Base-by-base conservation (phyloP, 2,329 filamentous ascomycete species). In the Gremmenia infestans region DNA sequence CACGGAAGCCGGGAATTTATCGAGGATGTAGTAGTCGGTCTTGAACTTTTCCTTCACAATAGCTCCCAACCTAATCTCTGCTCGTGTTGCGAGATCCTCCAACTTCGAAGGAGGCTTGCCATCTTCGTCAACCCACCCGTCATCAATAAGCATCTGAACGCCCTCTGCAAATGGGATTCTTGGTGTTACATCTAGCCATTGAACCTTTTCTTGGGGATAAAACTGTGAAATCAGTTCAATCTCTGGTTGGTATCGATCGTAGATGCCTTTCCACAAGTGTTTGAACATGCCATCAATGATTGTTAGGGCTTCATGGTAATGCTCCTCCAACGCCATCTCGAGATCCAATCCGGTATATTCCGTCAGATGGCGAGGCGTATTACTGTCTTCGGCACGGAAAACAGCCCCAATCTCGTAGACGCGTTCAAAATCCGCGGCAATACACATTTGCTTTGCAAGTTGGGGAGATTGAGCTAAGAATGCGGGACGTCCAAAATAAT, bases 361-460 rank as follows among this genome's bases (percentile, higher is more conserved):
- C 0, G 92, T 96, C 78, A 97, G 78, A 71, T 97, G 92, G 39
- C 92, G 86, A 68, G 96, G 92, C 0, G 92, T 97, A 72, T 97
- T 97, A 68, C 89, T 95, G 75, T 97, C 95, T 71, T 97, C 92
- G 0, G 92, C 92, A 63, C 92, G 85, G 79, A 97, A 97, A 6
- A 97, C 91, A 2, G 89, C 86, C 15, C 90, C 90, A 61, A 94
- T 86, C 70, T 97, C 92, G 67, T 93, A 97, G 6, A 97, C 92
- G 50, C 86, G 85, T 55, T 87, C 87, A 69, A 96, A 94, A 70
- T 97, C 92, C 28, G 91, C 87, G 5, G 91, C 89, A 42, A 97
- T 91, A 51, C 85, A 83, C 88, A 96, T 93, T 72, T 97, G 92
- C 75, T 97, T 97, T 52, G 90, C 89, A 61, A 97, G 73, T 72